Conservation (phyloP, 108 stramenopile genomes). For the Cyclotella choctawhatcheeana region DNA sequence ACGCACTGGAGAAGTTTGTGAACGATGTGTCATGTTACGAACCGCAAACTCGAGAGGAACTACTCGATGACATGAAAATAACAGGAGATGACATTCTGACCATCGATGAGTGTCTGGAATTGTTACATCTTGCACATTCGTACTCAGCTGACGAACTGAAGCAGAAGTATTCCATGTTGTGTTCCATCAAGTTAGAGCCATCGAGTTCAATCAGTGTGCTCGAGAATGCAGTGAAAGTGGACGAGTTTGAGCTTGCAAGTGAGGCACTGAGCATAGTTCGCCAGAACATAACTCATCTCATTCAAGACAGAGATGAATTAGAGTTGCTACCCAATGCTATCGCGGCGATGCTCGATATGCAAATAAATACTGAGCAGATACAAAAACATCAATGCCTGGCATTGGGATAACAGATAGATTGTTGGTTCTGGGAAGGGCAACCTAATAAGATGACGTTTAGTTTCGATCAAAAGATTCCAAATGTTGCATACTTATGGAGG, state of each 20-base stretch:
- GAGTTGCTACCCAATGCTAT: background rate
- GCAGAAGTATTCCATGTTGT: slow-evolving; percentile 3
- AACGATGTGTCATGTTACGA: background rate
- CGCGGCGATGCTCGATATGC: background rate
- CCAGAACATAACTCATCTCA: background rate
- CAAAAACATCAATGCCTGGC: slow-evolving; percentile 81
- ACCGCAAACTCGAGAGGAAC: background rate
- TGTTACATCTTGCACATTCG: background rate
- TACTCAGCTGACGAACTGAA: background rate
- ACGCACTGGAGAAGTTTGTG: slow-evolving; percentile 1
- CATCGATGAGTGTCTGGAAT: background rate
- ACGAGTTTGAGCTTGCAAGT: background rate
- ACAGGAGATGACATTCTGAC: background rate
- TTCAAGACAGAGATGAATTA: background rate
- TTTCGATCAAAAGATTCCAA: slow-evolving; percentile 72
- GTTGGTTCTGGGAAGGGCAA: slow-evolving; percentile 73
- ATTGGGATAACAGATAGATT: slow-evolving; percentile 84
- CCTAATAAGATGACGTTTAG: slow-evolving; percentile 64
- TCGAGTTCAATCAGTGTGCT: background rate
- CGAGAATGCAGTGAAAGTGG: background rate
- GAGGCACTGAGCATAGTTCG: background rate
- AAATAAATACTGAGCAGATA: no score
- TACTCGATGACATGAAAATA: background rate
- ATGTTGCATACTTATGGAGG: no score
- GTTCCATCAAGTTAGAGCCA: slow-evolving; percentile 1